Evolutionary conservation across 192 early-diverging fungal species (phyloP).

Genomic region (Coemansia sp.): DNA sequence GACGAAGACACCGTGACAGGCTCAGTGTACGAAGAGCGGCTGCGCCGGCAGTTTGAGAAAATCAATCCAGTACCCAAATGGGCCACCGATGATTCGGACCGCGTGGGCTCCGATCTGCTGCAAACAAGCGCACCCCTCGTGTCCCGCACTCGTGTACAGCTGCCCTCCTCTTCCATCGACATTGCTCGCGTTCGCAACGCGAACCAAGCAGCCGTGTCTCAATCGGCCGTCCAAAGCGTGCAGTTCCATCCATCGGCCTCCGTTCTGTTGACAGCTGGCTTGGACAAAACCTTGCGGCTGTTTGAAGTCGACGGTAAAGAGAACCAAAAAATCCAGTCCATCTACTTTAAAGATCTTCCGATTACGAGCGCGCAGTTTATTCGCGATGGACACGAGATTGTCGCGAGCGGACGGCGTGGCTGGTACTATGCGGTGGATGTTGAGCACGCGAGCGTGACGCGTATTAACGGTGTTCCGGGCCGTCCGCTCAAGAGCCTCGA

Average conservation of each 20-base stretch:
- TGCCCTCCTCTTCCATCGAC: slow-evolving; percentile 23
- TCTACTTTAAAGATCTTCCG: slow-evolving; percentile 87
- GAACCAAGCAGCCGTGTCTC: slow-evolving; percentile 34
- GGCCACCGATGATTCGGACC: slow-evolving; percentile 57
- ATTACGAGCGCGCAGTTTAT: slow-evolving; percentile 77
- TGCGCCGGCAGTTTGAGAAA: slow-evolving; percentile 82
- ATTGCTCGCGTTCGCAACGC: slow-evolving; percentile 34
- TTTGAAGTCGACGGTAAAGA: slow-evolving; percentile 90
- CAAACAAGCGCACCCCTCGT: slow-evolving; percentile 22
- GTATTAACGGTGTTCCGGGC: slow-evolving; percentile 80
- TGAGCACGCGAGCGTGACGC: slow-evolving; percentile 68
- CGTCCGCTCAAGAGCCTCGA: slow-evolving; percentile 69
- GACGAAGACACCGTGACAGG: slow-evolving; percentile 74
- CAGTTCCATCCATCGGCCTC: slow-evolving; percentile 89
- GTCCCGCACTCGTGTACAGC: slow-evolving; percentile 7
- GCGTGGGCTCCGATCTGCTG: slow-evolving; percentile 34
- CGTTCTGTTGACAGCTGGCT: slow-evolving; percentile 83
- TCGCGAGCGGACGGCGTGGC: slow-evolving; percentile 75
- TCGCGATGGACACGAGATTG: slow-evolving; percentile 68
- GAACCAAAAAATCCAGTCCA: slow-evolving; percentile 88
- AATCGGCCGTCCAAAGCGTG: slow-evolving; percentile 65
- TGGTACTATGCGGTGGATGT: slow-evolving; percentile 86
- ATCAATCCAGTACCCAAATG: slow-evolving; percentile 84
- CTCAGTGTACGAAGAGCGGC: slow-evolving; percentile 77
- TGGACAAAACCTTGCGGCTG: slow-evolving; percentile 83